Conservation (phyloP, 352 stramenopile genomes). For the Elongisporangium senticosum region DNA sequence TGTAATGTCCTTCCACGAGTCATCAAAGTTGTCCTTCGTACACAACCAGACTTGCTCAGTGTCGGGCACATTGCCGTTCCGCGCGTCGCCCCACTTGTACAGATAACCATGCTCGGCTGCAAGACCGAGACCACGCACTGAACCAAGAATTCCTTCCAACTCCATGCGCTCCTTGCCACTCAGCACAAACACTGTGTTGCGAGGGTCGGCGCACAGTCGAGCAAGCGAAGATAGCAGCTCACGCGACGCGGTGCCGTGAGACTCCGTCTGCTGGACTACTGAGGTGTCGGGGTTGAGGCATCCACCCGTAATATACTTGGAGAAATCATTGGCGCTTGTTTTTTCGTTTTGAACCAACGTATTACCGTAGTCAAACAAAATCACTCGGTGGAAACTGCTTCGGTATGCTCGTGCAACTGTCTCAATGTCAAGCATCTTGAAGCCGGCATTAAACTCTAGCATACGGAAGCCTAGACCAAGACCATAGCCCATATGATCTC, state of each 20-base stretch:
- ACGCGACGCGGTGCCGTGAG: conserved; percentile 25
- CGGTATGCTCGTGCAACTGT: conserved; percentile 89
- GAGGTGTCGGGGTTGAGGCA: conserved; percentile 23
- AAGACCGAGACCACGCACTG: conserved; percentile 93
- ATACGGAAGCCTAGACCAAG: conserved; percentile 95
- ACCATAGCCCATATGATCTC: conserved; percentile 92
- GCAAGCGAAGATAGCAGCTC: conserved; percentile 88
- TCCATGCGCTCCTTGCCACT: conserved; percentile 95
- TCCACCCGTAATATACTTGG: conserved; percentile 72
- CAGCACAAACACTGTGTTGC: conserved; percentile 99
- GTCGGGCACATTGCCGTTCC: conserved; percentile 17
- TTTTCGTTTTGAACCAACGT: conserved; percentile 92
- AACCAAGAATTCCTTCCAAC: conserved; percentile 91
- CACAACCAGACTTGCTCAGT: conserved; percentile 72
- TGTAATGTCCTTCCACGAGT: conserved; percentile 96
- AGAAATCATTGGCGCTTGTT: conserved; percentile 58
- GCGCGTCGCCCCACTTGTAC: conserved; percentile 91
- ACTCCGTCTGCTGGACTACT: conserved; percentile 26
- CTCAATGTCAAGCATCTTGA: conserved; percentile 92
- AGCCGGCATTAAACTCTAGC: conserved; percentile 95
- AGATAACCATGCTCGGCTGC: conserved; percentile 98
- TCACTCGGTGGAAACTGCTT: conserved; percentile 81
- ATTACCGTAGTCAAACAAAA: conserved; percentile 98
- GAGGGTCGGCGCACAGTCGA: conserved; percentile 90
- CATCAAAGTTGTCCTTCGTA: conserved; percentile 89